These are phyloP conservation scores for Kokia cookei DNA, from an alignment of 441 rosid species.

Conservation along the genomic window DNA sequence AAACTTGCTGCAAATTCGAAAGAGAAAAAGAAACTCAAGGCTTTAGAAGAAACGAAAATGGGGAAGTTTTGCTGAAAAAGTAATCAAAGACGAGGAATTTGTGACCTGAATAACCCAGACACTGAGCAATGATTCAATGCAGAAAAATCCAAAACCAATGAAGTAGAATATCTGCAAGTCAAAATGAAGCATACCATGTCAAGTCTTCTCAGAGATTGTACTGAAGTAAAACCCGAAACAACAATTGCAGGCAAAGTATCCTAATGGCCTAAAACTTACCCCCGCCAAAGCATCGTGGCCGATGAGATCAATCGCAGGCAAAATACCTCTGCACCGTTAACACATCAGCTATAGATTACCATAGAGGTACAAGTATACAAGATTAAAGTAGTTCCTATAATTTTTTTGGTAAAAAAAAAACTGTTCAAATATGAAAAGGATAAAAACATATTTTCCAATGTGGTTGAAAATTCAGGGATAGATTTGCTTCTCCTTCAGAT, in stretches of 20 bases:
- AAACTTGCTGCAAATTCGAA: constrained; percentile 72
- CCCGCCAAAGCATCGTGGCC: constrained; percentile 50
- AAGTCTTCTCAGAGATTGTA: background rate
- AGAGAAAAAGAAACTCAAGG: background rate
- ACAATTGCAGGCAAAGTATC: background rate
- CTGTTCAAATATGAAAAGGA: background rate
- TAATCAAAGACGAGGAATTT: constrained; percentile 5
- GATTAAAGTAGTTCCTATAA: background rate
- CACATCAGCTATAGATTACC: constrained; percentile 13
- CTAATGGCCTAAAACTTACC: constrained; percentile 34
- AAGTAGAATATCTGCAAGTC: constrained; percentile 73
- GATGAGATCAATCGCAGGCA: constrained; percentile 85
- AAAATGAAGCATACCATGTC: background rate
- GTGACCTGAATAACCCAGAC: constrained; percentile 95
- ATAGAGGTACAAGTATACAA: background rate
- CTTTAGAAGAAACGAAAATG: background rate
- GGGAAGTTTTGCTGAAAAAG: background rate
- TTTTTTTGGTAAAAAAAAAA: too few relatives aligned
- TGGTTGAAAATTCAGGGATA: background rate
- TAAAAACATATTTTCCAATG: background rate
- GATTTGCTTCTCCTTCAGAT: background rate
- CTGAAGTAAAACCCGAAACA: background rate
- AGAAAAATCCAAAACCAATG: constrained; percentile 78
- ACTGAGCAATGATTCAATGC: constrained; percentile 75
- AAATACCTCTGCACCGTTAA: constrained; percentile 64